Base-by-base conservation (phyloP, 148 eudicot genomes). In the Mesembryanthemum crystallinum region DNA sequence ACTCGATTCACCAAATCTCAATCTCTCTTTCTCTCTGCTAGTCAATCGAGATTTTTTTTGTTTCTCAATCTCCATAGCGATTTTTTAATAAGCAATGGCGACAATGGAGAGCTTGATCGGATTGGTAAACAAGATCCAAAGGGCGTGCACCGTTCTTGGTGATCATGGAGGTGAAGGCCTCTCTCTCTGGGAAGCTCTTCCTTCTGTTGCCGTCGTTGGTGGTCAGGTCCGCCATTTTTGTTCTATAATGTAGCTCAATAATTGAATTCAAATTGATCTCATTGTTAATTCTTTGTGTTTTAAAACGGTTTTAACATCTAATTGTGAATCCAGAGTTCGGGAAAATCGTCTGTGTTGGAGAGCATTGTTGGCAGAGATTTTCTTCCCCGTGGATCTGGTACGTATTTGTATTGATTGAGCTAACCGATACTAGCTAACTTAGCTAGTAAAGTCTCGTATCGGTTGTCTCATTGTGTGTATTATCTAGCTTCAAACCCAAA, bases 301-400 rank as follows among this genome's bases (percentile, higher is more conserved):
- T 39, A 8, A 27, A 76, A 55, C 25, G 17, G 59, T 35, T 75
- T 62, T 6, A 61, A 11, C 54, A 1, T 64, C 61, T 51, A 21
- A 47, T 72, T 58, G 28, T 5, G 59, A 18, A 64, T 79, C 39
- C 78, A 95, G 99, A 95, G 99, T 87, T 96, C 99, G 10, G 99
- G 99, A 10, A 96, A 96, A 86, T 96, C 99, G 1, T 96, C 98
- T 42, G 99, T 96, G 72, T 81, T 92, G 74, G 99, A 92, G 80
- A 92, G 98, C 71, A 86, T 96, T 52, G 99, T 96, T 0, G 99
- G 99, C 27, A 85, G 99, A 82, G 99, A 96, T 87, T 96, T 96
- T 82, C 89, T 96, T 75, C 99, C 99, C 73, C 99, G 99, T 76
- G 99, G 99, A 92, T 92, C 99, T 11, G 99, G 99, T 92, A 85